Evolutionary conservation across 805 yeast species (phyloP).

Genomic region (Ogataea methanolica): DNA sequence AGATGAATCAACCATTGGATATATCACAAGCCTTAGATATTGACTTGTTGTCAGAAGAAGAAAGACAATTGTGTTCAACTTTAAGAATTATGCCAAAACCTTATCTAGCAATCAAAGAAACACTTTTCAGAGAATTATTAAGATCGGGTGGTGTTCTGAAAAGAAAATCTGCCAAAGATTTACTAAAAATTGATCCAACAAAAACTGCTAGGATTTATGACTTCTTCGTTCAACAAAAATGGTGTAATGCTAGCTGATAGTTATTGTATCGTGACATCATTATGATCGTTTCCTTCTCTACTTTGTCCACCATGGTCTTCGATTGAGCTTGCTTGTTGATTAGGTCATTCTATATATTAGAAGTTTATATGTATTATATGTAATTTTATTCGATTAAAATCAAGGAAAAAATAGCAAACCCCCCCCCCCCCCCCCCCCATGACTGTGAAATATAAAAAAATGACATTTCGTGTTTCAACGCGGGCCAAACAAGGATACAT

Average conservation of each 20-base stretch:
- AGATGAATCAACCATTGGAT: conserved; percentile 51
- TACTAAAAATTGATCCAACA: conserved; percentile 77
- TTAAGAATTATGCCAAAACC: conserved; percentile 89
- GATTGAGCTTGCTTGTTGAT: too few species aligned
- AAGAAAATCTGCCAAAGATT: conserved; percentile 79
- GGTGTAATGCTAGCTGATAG: conserved; percentile 45
- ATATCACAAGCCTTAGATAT: conserved; percentile 77
- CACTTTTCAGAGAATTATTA: conserved; percentile 79
- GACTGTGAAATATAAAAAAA: too few species aligned
- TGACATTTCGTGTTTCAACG: too few species aligned
- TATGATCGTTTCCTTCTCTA: too few species aligned
- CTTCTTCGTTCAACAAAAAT: conserved; percentile 86
- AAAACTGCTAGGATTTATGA: conserved; percentile 88
- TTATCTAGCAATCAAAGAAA: conserved; percentile 86
- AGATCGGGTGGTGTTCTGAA: conserved; percentile 80
- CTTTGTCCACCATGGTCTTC: too few species aligned
- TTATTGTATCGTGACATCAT: background rate
- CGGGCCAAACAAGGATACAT: too few species aligned
- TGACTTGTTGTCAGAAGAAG: conserved; percentile 80
- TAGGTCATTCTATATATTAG: too few species aligned
- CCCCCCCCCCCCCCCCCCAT: too few species aligned
- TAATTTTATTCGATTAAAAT: too few species aligned
- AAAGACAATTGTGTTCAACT: conserved; percentile 77
- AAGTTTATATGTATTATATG: too few species aligned
- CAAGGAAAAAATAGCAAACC: too few species aligned